Evolutionary conservation across 441 rosid genomes (phyloP), one percentile per base, ranked within the genome.

Genomic region (Erodium texanum): DNA sequence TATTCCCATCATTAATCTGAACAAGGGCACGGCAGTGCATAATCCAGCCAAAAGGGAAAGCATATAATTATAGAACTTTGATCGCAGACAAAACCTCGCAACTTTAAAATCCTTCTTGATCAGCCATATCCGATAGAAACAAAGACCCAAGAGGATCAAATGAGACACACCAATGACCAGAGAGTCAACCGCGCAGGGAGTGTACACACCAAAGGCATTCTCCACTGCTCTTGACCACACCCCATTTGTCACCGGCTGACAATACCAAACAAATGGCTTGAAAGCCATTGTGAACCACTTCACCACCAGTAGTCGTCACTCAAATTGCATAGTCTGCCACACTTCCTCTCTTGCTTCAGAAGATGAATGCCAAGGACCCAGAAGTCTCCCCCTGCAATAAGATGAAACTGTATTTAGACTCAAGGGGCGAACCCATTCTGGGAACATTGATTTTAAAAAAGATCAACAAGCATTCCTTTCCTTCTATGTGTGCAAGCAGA

Each of bases 181-280:
- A 59, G 90, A 82, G 73, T 90, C 93, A 18, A 92, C 77, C 45
- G 89, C 93, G 75, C 99, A 92, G 45, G 99, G 99, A 63, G 97
- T 92, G 83, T 87, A 92, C 20, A 84, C 87, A 61, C 99, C 99
- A 74, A 95, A 90, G 24, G 96, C 96, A 78, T 86, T 89, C 72
- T 84, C 85, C 66, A 82, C 96, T 11, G 80, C 79, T 70, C 77
- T 87, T 8, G 92, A 71, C 99, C 99, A 95, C 67, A 79, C 66
- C 68, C 97, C 98, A 84, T 80, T 74, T 2, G 77, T 66, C 82
- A 83, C 93, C 3, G 97, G 99, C 72, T 71, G 82, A 66, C 99
- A 95, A 69, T 83, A 92, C 98, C 98, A 95, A 52, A 74, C 88
- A 80, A 92, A 77, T 20, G 84, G 89, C 73, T 79, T 65, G 73